Conservation (phyloP, 2,329 filamentous ascomycete species). For the Elsinoe fawcettii region DNA sequence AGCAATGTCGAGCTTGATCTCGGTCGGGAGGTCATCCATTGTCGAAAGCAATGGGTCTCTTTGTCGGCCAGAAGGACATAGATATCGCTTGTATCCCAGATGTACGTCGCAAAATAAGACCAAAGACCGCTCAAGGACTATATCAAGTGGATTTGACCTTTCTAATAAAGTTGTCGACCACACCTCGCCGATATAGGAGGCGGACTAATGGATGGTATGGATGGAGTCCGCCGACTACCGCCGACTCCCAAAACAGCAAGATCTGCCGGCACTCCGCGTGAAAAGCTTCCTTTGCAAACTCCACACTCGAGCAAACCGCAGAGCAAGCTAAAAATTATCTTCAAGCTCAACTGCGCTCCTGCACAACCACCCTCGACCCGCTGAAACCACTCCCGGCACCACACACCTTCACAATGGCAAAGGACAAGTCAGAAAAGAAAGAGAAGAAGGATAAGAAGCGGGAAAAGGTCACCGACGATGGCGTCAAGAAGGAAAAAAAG, state of each 20-base stretch:
- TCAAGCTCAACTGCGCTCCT: background rate
- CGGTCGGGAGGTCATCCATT: background rate
- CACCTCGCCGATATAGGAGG: background rate
- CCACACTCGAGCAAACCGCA: background rate
- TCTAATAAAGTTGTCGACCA: background rate
- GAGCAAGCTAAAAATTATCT: slow-evolving; percentile 12
- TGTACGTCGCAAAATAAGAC: too few species aligned
- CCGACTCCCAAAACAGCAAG: background rate
- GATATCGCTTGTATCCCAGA: background rate
- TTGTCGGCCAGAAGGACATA: background rate
- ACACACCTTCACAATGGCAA: slow-evolving; percentile 27
- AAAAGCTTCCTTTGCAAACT: slow-evolving; percentile 14
- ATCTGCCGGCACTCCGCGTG: background rate
- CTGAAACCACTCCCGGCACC: background rate
- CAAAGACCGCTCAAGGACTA: too few species aligned
- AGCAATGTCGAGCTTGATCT: slow-evolving; percentile 9
- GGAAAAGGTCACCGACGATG: slow-evolving; percentile 29
- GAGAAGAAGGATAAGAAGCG: slow-evolving; percentile 34
- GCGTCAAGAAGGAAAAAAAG: slow-evolving; percentile 47
- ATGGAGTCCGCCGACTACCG: background rate
- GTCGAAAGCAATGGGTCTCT: background rate
- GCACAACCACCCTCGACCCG: background rate
- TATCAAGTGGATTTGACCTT: too few species aligned
- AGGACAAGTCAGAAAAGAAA: slow-evolving; percentile 35
- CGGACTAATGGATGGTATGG: background rate